Percentiles rank a stretch among this genome's conserved stretches.
Evolutionary conservation across 306 rosid genomes (phyloP).

Genomic region (Cicer yamashitae): DNA sequence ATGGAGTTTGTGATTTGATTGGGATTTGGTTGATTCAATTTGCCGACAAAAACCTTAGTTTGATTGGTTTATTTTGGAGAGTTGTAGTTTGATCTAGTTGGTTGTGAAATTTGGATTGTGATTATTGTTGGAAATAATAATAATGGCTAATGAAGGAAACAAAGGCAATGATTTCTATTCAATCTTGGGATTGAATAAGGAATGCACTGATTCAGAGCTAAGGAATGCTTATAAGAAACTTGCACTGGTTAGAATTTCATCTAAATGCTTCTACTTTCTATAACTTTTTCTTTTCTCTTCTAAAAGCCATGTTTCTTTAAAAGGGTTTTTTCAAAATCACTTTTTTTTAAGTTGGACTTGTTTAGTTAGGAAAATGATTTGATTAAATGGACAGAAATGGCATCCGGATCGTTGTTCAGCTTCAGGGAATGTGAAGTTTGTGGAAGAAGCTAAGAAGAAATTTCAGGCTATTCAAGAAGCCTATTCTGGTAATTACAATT

Average conservation of each 20-base stretch:
- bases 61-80: slow-evolving; percentile 45
- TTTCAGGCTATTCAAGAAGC: slow-evolving; percentile 90
- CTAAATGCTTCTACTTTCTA: not conserved
- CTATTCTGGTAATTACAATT: slow-evolving; percentile 78
- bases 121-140: slow-evolving; percentile 26
- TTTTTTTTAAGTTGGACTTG: not conserved
- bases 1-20: slow-evolving; percentile 24
- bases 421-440: slow-evolving; percentile 69
- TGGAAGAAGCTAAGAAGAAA: slow-evolving; percentile 89
- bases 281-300: not conserved
- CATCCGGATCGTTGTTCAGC: slow-evolving; percentile 99
- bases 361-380: slow-evolving; percentile 32
- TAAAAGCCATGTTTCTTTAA: not conserved
- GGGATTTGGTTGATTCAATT: slow-evolving; percentile 48
- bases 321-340: slow-evolving; percentile 29
- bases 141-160: slow-evolving; percentile 70
- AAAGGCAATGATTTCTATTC: slow-evolving; percentile 67
- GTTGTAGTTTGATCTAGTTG: slow-evolving; percentile 1
- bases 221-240: slow-evolving; percentile 84
- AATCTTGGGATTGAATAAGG: slow-evolving; percentile 80
- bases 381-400: slow-evolving; percentile 78
- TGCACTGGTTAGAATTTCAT: slow-evolving; percentile 74
- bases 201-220: slow-evolving; percentile 78
- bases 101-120: slow-evolving; percentile 16
- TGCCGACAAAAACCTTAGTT: slow-evolving; percentile 59